A percentile compares a stretch with the other conserved stretches of the same genome.
Conservation (phyloP, 257 asterid genomes). For the Penstemon newberryi region DNA sequence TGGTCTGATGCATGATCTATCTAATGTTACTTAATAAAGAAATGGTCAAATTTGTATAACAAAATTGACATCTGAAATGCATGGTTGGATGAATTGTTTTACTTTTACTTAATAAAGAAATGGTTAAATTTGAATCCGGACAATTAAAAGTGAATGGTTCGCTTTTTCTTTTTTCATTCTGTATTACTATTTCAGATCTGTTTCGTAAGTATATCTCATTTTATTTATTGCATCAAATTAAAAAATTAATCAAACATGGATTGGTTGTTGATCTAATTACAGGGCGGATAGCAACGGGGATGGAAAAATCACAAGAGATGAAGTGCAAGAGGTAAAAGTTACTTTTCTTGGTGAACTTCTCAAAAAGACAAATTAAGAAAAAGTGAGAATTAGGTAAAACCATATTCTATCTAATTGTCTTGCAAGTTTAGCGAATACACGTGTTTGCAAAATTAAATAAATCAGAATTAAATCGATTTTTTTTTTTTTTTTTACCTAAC, state of each 20-base stretch:
- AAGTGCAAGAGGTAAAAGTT: conserved; percentile 75
- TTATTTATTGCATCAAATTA: background rate
- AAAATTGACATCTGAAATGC: background rate
- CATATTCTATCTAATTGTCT: conserved; percentile 28
- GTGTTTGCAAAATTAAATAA: background rate
- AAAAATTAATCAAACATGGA: background rate
- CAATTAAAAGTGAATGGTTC: background rate
- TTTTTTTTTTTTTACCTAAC: conserved; percentile 14
- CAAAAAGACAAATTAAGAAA: conserved; percentile 5
- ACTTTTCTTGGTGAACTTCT: conserved; percentile 17
- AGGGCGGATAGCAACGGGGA: conserved; percentile 94
- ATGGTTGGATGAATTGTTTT: background rate
- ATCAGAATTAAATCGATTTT: background rate
- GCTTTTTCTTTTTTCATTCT: background rate
- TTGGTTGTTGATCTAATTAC: conserved; percentile 1
- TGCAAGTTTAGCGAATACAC: background rate
- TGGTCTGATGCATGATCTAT: too few relatives aligned
- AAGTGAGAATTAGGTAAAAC: conserved; percentile 35
- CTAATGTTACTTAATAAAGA: too few relatives aligned
- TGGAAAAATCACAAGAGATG: conserved; percentile 85
- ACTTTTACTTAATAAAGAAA: background rate
- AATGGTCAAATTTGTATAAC: background rate
- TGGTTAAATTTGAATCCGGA: background rate
- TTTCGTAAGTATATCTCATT: background rate
- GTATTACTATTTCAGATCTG: background rate